Base-by-base conservation (phyloP, 495 filamentous ascomycete genomes). In the Trichoderma asperelloides region DNA sequence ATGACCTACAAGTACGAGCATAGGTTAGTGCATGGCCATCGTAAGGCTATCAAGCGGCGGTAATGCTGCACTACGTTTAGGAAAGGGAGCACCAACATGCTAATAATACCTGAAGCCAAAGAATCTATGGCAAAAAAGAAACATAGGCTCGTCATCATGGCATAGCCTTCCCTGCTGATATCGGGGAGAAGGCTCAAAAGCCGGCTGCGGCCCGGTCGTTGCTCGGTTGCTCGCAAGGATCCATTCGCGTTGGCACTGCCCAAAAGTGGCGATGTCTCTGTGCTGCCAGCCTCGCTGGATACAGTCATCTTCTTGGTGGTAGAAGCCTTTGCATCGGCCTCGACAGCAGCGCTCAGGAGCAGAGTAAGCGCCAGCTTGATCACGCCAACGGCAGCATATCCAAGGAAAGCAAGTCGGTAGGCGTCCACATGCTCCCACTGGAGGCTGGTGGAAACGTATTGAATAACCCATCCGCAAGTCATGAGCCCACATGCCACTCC, bases 81-180 rank as follows among this genome's bases (percentile, higher is more conserved):
- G 2, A 47, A 6, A 5, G 15, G 30, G 15, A n/a, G 27, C 11
- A 23, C 65, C 25, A 27, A 67, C 65, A 88, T 76, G 11, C 88
- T 83, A 45, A 86, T 88, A 75, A 93, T 81, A 13, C 90, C 89
- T 28, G 87, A 88, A 2, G 89, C 88, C 57, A 93, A 83, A 0
- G 87, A 85, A 76, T 96, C 91, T 1, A 94, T 70, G 16, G 84
- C 84, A 70, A 94, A 89, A 5, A 94, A 78, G 63, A 90, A 77
- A 74, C 88, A 90, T 0, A 96, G 78, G 33, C 87, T 84, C 63
- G 87, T 74, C 41, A 94, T 80, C 49, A 89, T 81, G 1, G 78
- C 76, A 65, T 83, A 79, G 27, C 86, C 81, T 60, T 82, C 70
- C 3, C 69, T 71, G n/a, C 84, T 84, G 37, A 89, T 81, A 27